Base-by-base conservation (phyloP, 1,139 yeast genomes). In the Trichomonascaceae sp. region DNA sequence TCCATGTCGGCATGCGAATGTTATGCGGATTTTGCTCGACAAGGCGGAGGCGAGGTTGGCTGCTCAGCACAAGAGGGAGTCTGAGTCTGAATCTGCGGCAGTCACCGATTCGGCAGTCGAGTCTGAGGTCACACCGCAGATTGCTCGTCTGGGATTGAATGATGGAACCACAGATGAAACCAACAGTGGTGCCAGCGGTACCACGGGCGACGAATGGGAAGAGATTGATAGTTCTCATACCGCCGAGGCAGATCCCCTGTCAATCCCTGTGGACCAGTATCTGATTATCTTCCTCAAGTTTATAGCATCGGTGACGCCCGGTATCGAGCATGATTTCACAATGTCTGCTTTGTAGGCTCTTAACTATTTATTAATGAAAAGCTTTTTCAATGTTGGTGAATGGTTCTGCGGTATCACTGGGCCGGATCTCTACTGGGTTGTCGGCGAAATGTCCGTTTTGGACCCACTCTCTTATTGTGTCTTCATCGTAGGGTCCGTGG, bases 241-340 rank as follows among this genome's bases (percentile, higher is more conserved):
- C 15, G 51, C 43, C 6, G 44, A 55, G 28, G 52, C 57, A 8
- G 65, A 60, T 18, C 65, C 63, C 14, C 63, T 62, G 27, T 69
- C 73, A 13, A 66, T 89, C 9, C 66, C 95, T 31, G 96, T 79
- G 1, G 98, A 89, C 54, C 96, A 85, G 51, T 89, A 89, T 52
- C 62, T 89, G 46, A 68, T 89, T 27, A 78, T 87, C 9, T 89
- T 89, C 53, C 67, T 89, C 49, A 92, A 92, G 57, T 89, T 89
- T 50, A 87, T 89, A 37, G 82, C 97, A 11, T 82, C 96, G 60
- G 97, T 92, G 11, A 87, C 94, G 2, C 99, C 99, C 0, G 95
- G 96, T 9, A 85, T 89, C 37, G 95, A 87, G 57, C 92, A 87
- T 56, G 98, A 89, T 51, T 85, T 85, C 54, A 87, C 97, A 27